Conservation (phyloP, 768 basidiomycete genomes). For the Tylopilus felleus region DNA sequence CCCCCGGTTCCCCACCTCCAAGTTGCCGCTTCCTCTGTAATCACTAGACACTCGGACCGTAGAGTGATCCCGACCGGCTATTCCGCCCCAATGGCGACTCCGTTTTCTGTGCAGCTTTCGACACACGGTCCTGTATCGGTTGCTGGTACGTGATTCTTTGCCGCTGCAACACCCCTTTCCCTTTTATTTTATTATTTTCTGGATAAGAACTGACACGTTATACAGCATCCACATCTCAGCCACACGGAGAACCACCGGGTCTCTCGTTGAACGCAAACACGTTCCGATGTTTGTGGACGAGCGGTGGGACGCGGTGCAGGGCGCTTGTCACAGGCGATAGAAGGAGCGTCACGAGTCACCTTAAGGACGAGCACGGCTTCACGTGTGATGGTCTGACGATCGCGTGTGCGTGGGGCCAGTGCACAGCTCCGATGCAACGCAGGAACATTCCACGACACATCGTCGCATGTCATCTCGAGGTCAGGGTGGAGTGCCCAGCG, state of each 20-base stretch:
- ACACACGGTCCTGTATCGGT: constrained; percentile 1
- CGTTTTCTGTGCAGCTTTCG: constrained; percentile 1
- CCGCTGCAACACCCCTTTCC: background rate
- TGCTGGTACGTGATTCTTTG: constrained; percentile 10
- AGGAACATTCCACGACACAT: constrained; percentile 28
- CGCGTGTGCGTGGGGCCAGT: constrained; percentile 18
- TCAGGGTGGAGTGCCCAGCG: constrained; percentile 16
- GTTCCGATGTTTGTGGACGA: constrained; percentile 24
- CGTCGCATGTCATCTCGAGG: constrained; percentile 21
- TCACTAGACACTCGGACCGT: background rate
- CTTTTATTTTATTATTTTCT: background rate
- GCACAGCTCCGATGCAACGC: constrained; percentile 18
- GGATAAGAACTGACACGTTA: constrained; percentile 4
- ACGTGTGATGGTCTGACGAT: constrained; percentile 12
- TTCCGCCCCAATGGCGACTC: background rate
- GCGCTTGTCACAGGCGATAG: constrained; percentile 18
- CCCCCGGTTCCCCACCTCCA: background rate
- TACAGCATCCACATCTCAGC: constrained; percentile 7
- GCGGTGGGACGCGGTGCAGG: constrained; percentile 6
- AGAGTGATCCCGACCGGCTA: background rate
- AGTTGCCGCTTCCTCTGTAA: background rate
- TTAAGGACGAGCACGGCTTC: constrained; percentile 21
- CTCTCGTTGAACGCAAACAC: background rate
- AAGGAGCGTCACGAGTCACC: constrained; percentile 18
- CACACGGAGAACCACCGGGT: constrained; percentile 12